Evolutionary conservation across 768 basidiomycete species (phyloP), one percentile per base, ranked within the genome.

Genomic region (Amanita brunnescens): DNA sequence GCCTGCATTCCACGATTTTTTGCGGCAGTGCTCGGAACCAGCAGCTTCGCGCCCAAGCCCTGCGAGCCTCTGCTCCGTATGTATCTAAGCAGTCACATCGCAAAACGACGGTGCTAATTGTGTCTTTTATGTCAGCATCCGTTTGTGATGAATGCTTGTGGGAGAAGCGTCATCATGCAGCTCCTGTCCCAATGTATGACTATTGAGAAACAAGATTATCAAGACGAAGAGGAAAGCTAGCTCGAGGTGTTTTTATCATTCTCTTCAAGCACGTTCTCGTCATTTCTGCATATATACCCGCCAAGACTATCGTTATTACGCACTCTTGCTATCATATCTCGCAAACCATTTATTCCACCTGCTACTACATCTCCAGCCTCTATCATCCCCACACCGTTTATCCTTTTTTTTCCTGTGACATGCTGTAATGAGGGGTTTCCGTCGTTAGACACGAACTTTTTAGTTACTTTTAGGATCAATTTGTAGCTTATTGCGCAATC

Each of bases 321-420:
- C 45, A 18, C 24, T 10, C 45, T 33, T 34, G 45, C 45, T 47
- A 34, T 47, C 42, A 52, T 58, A 52, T 45, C 41, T 64, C 61
- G 75, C 58, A 76, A 60, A 42, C 71, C 76, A 62, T 71, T 68
- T 65, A 80, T 75, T 57, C 73, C 81, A 40, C n/a, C 26, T 44
- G 42, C 24, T 42, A 42, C 41, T 21, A 82, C 83, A 58, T 89
- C 86, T 42, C 88, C 80, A 3, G 79, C 79, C 65, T 76, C 69
- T n/a, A n/a, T 64, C 85, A 79, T 57, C 81, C 81, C 51, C 71
- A 74, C 4, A 90, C 85, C n/a, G 93, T 88, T 53, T 74, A 56
- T 91, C 88, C 61, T 91, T 83, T 57, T 92, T 92, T 61, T 95
- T 91, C 67, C 91, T 89, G 3, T 81, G 78, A 60, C 83, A 87